Conservation (phyloP, 371 early-diverging fungal genomes). For the Syncephalastrum racemosum region DNA sequence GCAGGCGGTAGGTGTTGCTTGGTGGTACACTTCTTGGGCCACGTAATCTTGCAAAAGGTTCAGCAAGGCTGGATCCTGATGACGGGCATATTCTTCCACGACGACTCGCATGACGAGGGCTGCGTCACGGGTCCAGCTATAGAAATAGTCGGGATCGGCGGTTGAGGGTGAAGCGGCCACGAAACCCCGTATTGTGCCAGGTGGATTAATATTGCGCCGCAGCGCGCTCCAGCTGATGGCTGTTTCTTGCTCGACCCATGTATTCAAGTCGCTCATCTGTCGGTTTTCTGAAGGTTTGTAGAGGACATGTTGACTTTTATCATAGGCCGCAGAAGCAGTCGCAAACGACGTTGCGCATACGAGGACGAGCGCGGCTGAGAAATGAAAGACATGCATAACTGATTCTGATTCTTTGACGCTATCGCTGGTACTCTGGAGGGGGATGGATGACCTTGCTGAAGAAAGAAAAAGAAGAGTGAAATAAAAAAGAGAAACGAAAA, state of each 20-base stretch:
- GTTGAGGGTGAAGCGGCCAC: conserved; percentile 42
- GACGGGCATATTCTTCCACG: conserved; percentile 16
- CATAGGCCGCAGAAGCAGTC: too few species aligned
- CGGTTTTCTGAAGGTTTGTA: background rate
- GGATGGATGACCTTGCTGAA: too few species aligned
- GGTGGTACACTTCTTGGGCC: conserved; percentile 31
- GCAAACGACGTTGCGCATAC: too few species aligned
- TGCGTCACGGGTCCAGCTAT: conserved; percentile 77
- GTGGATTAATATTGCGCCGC: conserved; percentile 35
- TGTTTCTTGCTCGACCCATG: conserved; percentile 27
- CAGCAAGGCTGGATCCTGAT: conserved; percentile 17
- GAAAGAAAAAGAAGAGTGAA: too few species aligned
- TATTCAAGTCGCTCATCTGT: background rate
- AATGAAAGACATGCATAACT: too few species aligned
- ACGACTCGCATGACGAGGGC: conserved; percentile 60
- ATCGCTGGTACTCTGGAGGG: too few species aligned
- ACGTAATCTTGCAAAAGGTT: conserved; percentile 37
- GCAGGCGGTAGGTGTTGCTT: conserved; percentile 24
- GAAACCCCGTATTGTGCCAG: conserved; percentile 33
- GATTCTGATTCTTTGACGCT: too few species aligned
- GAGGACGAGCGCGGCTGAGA: too few species aligned
- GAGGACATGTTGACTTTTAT: too few species aligned
- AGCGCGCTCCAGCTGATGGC: conserved; percentile 24
- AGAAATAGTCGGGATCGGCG: conserved; percentile 71
- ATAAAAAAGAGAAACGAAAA: too few species aligned